Percentiles rank a stretch among this genome's conserved stretches.
phyloP scores from a whole-genome alignment of 2,329 filamentous ascomycete genomes.

The Ophiostoma tasmaniense region DNA sequence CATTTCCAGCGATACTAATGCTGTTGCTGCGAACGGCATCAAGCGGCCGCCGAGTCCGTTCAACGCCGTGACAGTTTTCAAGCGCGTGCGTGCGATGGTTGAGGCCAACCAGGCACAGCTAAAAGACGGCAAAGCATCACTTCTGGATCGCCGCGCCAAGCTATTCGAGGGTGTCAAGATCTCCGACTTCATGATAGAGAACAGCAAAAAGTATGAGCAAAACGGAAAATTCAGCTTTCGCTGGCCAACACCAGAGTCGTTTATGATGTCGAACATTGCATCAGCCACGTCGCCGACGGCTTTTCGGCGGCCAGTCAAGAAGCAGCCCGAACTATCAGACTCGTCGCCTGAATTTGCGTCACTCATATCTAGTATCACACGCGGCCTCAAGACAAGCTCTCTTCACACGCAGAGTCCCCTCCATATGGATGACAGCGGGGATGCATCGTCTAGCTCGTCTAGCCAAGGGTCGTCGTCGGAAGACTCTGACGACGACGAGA shows the following conservation, averaged over 20 bases:
- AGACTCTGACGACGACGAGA: slow-evolving; percentile 39
- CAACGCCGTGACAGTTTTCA: slow-evolving; percentile 49
- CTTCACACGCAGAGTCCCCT: slow-evolving; percentile 27
- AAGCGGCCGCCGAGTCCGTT: slow-evolving; percentile 52
- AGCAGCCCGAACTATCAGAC: slow-evolving; percentile 16
- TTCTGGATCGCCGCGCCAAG: slow-evolving; percentile 33
- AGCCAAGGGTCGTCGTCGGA: slow-evolving; percentile 8
- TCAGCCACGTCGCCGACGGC: slow-evolving; percentile 20
- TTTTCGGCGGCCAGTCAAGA: slow-evolving; percentile 19
- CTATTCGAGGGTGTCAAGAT: slow-evolving; percentile 49
- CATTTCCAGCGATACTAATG: slow-evolving; percentile 3
- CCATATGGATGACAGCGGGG: slow-evolving; percentile 19
- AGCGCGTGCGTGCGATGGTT: slow-evolving; percentile 39
- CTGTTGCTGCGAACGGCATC: slow-evolving; percentile 20
- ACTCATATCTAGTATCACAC: slow-evolving; percentile 32
- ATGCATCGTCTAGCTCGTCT: slow-evolving; percentile 14
- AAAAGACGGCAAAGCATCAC: neutral
- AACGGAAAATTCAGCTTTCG: slow-evolving; percentile 46
- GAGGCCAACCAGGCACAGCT: neutral
- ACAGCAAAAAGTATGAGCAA: slow-evolving; percentile 51
- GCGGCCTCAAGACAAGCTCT: slow-evolving; percentile 29
- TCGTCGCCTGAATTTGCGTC: slow-evolving; percentile 22
- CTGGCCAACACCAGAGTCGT: slow-evolving; percentile 26
- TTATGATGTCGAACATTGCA: slow-evolving; percentile 15
- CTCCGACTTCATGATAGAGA: slow-evolving; percentile 42